Evolutionary conservation across 2,329 filamentous ascomycete species (phyloP).

Genomic region (Penicillium sp.): DNA sequence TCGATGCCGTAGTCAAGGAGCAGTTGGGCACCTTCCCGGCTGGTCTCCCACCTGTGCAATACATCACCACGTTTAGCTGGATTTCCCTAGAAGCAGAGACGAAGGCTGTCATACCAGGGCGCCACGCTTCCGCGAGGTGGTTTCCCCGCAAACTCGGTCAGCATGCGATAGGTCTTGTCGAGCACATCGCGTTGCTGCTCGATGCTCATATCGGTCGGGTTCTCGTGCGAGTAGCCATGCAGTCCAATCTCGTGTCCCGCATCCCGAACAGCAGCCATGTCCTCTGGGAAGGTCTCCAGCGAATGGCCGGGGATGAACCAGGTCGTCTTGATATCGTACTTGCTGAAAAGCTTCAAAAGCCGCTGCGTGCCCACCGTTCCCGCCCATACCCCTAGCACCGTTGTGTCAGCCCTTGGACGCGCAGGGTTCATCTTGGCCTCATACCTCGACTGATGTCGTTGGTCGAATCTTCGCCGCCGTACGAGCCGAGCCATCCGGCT

Average conservation of each 20-base stretch:
- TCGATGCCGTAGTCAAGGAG: conserved; percentile 46
- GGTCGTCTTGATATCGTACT: conserved; percentile 67
- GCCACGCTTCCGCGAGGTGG: conserved; percentile 70
- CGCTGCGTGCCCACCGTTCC: conserved; percentile 64
- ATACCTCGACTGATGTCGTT: conserved; percentile 34
- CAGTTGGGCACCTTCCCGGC: conserved; percentile 58
- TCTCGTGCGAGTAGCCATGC: conserved; percentile 73
- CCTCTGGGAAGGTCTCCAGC: conserved; percentile 64
- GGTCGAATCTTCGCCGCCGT: conserved; percentile 34
- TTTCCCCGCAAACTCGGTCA: conserved; percentile 72
- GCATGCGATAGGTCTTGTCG: conserved; percentile 71
- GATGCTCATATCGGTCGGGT: conserved; percentile 67
- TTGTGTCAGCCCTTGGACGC: neutral
- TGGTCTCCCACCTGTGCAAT: conserved; percentile 63
- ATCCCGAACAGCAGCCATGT: conserved; percentile 61
- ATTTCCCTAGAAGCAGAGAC: neutral
- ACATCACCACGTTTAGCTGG: no score
- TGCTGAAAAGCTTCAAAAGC: conserved; percentile 67
- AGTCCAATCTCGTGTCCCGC: conserved; percentile 64
- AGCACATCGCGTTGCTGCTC: conserved; percentile 75
- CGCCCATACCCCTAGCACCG: conserved; percentile 58
- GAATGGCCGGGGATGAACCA: conserved; percentile 65
- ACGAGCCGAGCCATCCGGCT: conserved; percentile 34
- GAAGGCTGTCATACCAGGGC: conserved; percentile 52
- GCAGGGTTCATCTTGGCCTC: neutral